These are phyloP conservation scores for Pythium apleroticum DNA, from an alignment of 352 stramenopile genomes.

Conservation along the genomic window DNA sequence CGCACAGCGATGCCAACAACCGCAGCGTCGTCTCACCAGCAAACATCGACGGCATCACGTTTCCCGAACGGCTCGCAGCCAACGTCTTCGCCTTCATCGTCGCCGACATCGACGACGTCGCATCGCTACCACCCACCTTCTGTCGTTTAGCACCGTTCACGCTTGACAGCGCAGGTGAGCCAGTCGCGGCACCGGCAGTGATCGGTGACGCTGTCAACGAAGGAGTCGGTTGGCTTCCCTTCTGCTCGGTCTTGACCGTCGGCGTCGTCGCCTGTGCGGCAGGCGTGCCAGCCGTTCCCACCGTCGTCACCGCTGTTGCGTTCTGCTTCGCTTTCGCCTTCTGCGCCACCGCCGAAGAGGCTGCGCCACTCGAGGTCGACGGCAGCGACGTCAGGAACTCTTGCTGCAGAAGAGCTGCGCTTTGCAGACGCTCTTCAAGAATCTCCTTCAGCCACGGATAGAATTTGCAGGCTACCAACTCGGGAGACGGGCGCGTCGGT, in stretches of 20 bases:
- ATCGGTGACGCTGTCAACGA: slow-evolving; percentile 2
- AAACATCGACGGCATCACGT: slow-evolving; percentile 46
- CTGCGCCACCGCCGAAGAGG: slow-evolving; percentile 12
- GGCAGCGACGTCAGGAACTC: slow-evolving; percentile 39
- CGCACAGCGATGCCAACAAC: slow-evolving; percentile 56
- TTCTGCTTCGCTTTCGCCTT: slow-evolving; percentile 47
- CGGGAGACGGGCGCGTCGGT: slow-evolving; percentile 58
- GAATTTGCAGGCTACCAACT: slow-evolving; percentile 82
- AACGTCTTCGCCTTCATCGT: slow-evolving; percentile 23
- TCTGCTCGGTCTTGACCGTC: slow-evolving; percentile 22
- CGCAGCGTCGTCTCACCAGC: slow-evolving; percentile 74
- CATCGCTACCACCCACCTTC: slow-evolving; percentile 8
- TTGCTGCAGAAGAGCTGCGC: slow-evolving; percentile 59
- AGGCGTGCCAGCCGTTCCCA: not conserved
- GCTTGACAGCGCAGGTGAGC: slow-evolving; percentile 16
- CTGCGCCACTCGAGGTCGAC: slow-evolving; percentile 14
- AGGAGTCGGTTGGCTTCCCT: slow-evolving; percentile 14
- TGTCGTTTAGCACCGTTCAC: slow-evolving; percentile 22
- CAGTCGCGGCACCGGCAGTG: not conserved
- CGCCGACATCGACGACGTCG: not conserved
- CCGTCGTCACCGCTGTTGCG: not conserved
- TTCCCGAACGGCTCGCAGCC: slow-evolving; percentile 25
- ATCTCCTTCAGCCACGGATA: slow-evolving; percentile 89
- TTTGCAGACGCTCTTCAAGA: slow-evolving; percentile 77
- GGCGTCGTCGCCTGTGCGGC: slow-evolving; percentile 20